phyloP scores from a whole-genome alignment of 257 asterid species.

The Leonotis leonurus region DNA sequence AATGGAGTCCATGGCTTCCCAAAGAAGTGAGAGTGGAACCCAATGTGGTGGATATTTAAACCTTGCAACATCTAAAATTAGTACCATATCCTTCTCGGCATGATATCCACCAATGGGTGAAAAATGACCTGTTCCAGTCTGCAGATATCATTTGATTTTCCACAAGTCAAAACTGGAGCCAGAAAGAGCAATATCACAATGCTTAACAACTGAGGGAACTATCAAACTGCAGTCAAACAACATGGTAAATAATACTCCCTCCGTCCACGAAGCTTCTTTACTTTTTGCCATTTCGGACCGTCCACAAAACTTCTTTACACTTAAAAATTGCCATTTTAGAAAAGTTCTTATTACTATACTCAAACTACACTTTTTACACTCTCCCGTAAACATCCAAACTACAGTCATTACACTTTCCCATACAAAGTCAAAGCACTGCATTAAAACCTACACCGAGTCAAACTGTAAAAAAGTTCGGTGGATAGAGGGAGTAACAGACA shows the following conservation, averaged over 20 bases:
- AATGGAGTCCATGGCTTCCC: constrained; percentile 71
- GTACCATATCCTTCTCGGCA: constrained; percentile 61
- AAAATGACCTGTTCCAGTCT: constrained; percentile 82
- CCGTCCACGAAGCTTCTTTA: no score
- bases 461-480: no score
- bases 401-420: no score
- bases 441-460: no score
- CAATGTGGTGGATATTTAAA: constrained; percentile 84
- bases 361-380: no score
- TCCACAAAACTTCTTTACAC: no score
- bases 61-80: constrained; percentile 78
- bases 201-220: background rate
- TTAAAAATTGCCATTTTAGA: no score
- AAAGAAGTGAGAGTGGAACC: constrained; percentile 72
- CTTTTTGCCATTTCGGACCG: no score
- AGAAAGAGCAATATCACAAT: background rate
- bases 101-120: constrained; percentile 87
- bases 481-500: no score
- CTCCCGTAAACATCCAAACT: no score
- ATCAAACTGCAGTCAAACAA: background rate
- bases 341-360: no score
- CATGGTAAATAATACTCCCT: background rate
- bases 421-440: no score
- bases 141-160: background rate
- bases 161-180: background rate